Evolutionary conservation across 2,329 filamentous ascomycete genomes (phyloP), one percentile per base, ranked within the genome.

Genomic region (Stemphylium vesicarium): DNA sequence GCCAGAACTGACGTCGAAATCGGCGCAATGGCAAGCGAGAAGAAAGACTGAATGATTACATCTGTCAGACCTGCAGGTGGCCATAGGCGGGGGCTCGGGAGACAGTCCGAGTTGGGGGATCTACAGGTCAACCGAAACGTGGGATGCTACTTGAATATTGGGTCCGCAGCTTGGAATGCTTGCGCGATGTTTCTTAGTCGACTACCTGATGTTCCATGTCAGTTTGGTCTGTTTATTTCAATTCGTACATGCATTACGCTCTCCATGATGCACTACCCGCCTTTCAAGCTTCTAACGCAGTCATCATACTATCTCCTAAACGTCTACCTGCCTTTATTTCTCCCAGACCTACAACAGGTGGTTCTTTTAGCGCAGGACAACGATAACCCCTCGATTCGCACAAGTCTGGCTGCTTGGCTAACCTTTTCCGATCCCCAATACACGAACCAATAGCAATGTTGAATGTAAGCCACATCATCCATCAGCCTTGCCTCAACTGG

Each of bases 1-100:
- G 50, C 37, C 1, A 64, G 41, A n/a, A 68, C 68, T 1, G 69
- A 72, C 51, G 60, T 72, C 2, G 68, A 70, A 26, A 46, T 70
- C 24, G 65, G 59, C 10, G 59, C 58, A 2, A 60, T 69, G 58
- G 66, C 67, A 31, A 59, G 53, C 11, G 66, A 65, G 39, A 72
- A 72, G 60, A 70, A 57, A 38, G 68, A 72, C 3, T 72, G 54
- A 43, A 6, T 10, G 1, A 12, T 20, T 2, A 16, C 13, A 7
- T 6, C 29, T 4, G 2, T 3, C 10, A 18, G n/a, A 9, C n/a
- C 31, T 29, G 9, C 12, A n/a, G 29, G n/a, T 3, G 3, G 11
- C 2, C 18, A 44, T 13, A 2, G 16, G 20, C 10, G 18, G 4
- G 24, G 8, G 7, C 11, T 13, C n/a, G 8, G 10, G 15, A 42